These are phyloP conservation scores for Phytophthora crassamura DNA, from an alignment of 352 stramenopile genomes.

Conservation along the genomic window DNA sequence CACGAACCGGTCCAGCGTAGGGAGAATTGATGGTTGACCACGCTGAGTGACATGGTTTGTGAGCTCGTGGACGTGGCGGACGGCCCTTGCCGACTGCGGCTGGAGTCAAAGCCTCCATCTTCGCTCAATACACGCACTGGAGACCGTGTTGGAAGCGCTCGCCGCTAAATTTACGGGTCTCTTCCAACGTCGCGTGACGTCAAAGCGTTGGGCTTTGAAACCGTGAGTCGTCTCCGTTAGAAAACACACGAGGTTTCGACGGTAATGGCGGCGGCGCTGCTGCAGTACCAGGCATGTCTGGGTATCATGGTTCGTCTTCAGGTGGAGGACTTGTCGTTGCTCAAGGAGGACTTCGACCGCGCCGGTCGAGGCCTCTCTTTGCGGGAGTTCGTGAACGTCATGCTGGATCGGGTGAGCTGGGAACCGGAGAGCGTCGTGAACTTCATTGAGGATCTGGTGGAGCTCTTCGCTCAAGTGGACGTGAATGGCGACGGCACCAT, in stretches of 20 bases:
- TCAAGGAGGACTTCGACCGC: slow-evolving; percentile 78
- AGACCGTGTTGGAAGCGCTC: background rate
- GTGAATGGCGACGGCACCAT: slow-evolving; percentile 82
- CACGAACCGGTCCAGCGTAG: slow-evolving; percentile 25
- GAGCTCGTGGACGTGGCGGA: slow-evolving; percentile 28
- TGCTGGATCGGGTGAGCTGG: slow-evolving; percentile 76
- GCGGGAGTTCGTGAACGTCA: slow-evolving; percentile 70
- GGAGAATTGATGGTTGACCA: slow-evolving; percentile 33
- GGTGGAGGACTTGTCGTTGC: slow-evolving; percentile 63
- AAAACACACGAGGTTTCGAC: background rate
- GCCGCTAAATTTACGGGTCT: slow-evolving; percentile 31
- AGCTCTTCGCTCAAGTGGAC: slow-evolving; percentile 81
- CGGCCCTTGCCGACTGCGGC: slow-evolving; percentile 9
- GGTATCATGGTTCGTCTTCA: slow-evolving; percentile 82
- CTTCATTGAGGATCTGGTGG: slow-evolving; percentile 79
- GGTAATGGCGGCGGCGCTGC: slow-evolving; percentile 61
- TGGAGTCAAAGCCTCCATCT: slow-evolving; percentile 14
- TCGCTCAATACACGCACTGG: slow-evolving; percentile 11
- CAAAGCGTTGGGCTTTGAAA: slow-evolving; percentile 16
- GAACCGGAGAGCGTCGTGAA: slow-evolving; percentile 55
- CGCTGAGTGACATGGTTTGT: slow-evolving; percentile 22
- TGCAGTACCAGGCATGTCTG: slow-evolving; percentile 80
- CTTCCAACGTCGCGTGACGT: background rate
- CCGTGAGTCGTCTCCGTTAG: slow-evolving; percentile 5
- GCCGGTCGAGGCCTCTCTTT: slow-evolving; percentile 61